These are phyloP conservation scores for Brassica balearica DNA, from an alignment of 441 rosid genomes.

Conservation along the genomic window DNA sequence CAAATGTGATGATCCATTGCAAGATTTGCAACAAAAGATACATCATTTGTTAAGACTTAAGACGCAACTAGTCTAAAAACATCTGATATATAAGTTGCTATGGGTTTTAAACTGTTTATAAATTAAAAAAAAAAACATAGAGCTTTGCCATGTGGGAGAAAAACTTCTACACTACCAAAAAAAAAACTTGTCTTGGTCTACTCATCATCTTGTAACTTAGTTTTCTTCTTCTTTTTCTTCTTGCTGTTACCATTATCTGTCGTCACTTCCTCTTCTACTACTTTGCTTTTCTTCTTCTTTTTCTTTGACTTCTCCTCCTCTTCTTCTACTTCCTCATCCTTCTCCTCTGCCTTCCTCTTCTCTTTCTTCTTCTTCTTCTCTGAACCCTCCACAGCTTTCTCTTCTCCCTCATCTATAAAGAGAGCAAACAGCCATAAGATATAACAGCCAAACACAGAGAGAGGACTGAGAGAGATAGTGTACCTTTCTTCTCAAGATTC, in stretches of 20 bases:
- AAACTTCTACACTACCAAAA: not conserved
- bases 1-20: not conserved
- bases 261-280: conserved; percentile 19
- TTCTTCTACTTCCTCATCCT: conserved; percentile 24
- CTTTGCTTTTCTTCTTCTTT: conserved; percentile 40
- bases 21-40: not conserved
- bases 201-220: conserved; percentile 16
- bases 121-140: not conserved
- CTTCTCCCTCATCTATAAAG: conserved; percentile 54
- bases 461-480: not conserved
- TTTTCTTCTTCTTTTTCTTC: conserved; percentile 46
- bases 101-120: not conserved
- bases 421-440: not conserved
- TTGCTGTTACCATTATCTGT: conserved; percentile 37
- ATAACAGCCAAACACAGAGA: conserved; percentile 8
- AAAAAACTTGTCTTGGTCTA: not conserved
- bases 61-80: not conserved
- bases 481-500: conserved; percentile 60
- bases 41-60: not conserved
- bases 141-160: not conserved
- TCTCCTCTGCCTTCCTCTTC: conserved; percentile 51
- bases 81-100: not conserved
- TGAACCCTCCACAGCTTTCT: conserved; percentile 45
- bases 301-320: conserved; percentile 41
- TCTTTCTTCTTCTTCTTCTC: conserved; percentile 76